Evolutionary conservation across 208 protist genomes (phyloP), one percentile per base, ranked within the genome.

Genomic region (Herpetomonas tarakana): DNA sequence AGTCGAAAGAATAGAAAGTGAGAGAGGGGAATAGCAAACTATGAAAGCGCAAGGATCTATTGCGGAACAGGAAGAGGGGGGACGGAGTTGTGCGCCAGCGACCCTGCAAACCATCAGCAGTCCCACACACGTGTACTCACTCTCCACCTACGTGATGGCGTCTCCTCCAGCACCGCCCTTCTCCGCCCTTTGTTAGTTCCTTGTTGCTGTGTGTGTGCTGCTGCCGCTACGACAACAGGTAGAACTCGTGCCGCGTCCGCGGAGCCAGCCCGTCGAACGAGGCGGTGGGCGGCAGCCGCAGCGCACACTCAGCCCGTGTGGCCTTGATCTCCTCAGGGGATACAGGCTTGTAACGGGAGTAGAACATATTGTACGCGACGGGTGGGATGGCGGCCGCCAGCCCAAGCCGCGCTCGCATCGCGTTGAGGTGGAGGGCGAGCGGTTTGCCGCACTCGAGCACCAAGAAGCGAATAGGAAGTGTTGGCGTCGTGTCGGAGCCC

Each of bases 401-500:
- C 11, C 79, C 71, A 52, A 83, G 57, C 24, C 73, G 60, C 11
- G 63, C 70, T 3, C 89, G 76, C 11, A 90, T 76, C 0, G 51
- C 45, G 51, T 92, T 97, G 58, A 97, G 66, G 67, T 97, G 96
- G 52, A 68, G 68, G 3, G 88, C 77, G 27, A 97, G 27, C 4
- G 68, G 81, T 35, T 60, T 64, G 1, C 69, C 61, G 18, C 84
- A 78, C 29, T 58, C 38, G 50, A 97, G 85, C 26, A 59, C 26
- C 52, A 97, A 92, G 49, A 95, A 77, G 29, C 94, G 78, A 1
- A 86, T 70, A 1, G 76, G 78, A 21, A 78, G 50, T 2, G 62
- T 27, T 14, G 22, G 44, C 12, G 1, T 12, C 9, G 59, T 31
- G n/a, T 22, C 12, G 1, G 54, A 47, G 2, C 14, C 19, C 61